phyloP scores from a whole-genome alignment of 164 flowering plant genomes.

The Chloranthus sessilifolius region DNA sequence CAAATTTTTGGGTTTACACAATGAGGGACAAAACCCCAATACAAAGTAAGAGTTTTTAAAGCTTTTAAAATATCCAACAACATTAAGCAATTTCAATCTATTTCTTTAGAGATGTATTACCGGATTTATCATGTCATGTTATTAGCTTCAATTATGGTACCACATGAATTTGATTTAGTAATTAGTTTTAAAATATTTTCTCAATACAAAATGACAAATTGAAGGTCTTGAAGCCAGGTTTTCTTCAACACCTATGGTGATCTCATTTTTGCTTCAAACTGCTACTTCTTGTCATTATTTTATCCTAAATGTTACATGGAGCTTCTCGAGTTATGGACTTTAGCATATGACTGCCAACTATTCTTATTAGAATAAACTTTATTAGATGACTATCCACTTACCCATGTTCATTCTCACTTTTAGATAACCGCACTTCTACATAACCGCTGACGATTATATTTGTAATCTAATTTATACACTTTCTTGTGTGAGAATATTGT shows the following conservation, averaged over 20 bases:
- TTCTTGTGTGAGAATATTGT: too few species aligned
- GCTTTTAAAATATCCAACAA: too few species aligned
- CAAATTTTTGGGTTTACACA: too few species aligned
- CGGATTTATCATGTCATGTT: background rate
- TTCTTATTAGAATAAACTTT: too few species aligned
- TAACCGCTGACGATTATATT: too few species aligned
- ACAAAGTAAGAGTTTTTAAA: too few species aligned
- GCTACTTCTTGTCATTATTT: conserved; percentile 55
- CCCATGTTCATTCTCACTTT: too few species aligned
- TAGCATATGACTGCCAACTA: background rate
- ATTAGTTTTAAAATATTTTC: conserved; percentile 3
- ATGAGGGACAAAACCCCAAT: too few species aligned
- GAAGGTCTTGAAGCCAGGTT: conserved; percentile 76
- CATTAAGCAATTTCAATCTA: too few species aligned
- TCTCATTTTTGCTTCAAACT: conserved; percentile 70
- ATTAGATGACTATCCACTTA: too few species aligned
- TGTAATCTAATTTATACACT: too few species aligned
- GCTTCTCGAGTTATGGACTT: background rate
- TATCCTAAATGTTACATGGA: background rate
- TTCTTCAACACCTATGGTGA: conserved; percentile 99
- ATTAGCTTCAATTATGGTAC: background rate
- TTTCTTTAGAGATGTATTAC: background rate
- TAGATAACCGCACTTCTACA: too few species aligned
- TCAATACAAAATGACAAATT: conserved; percentile 83
- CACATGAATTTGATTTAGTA: background rate